Conservation (phyloP, 1,139 yeast genomes). For the Blastobotrys petasosporus region DNA sequence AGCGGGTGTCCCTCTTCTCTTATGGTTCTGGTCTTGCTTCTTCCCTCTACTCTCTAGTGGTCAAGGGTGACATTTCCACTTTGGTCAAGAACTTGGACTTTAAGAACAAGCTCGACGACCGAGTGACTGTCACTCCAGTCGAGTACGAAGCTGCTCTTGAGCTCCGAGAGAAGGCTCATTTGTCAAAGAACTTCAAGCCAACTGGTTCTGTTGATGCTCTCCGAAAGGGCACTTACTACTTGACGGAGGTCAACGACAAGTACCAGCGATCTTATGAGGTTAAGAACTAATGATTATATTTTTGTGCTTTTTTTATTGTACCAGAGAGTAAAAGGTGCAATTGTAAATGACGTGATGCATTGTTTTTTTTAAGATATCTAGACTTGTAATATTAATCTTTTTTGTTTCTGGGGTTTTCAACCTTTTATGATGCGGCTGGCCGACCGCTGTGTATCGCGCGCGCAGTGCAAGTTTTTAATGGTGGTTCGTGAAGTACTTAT, state of each 20-base stretch:
- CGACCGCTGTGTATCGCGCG: no score
- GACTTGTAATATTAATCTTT: no score
- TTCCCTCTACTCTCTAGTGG: conserved; percentile 71
- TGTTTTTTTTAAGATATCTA: no score
- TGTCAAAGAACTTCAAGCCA: conserved; percentile 75
- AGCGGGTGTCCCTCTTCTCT: conserved; percentile 89
- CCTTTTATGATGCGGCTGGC: no score
- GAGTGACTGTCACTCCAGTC: conserved; percentile 65
- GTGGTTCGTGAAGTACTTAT: no score
- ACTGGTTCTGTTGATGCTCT: conserved; percentile 69
- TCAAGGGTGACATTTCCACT: conserved; percentile 72
- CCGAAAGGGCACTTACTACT: conserved; percentile 74
- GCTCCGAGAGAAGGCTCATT: conserved; percentile 83
- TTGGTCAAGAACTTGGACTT: conserved; percentile 64
- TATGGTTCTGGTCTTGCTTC: conserved; percentile 98
- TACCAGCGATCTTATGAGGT: conserved; percentile 74
- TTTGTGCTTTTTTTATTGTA: no score
- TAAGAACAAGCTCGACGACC: conserved; percentile 60
- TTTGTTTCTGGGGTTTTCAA: no score
- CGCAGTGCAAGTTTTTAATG: no score
- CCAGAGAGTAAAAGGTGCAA: no score
- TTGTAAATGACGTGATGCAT: no score
- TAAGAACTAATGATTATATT: conserved; percentile 44
- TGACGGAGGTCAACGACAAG: conserved; percentile 78
- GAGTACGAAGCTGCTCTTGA: conserved; percentile 77